Evolutionary conservation across 129 eudicot genomes (phyloP).

Genomic region (Arctium lappa): DNA sequence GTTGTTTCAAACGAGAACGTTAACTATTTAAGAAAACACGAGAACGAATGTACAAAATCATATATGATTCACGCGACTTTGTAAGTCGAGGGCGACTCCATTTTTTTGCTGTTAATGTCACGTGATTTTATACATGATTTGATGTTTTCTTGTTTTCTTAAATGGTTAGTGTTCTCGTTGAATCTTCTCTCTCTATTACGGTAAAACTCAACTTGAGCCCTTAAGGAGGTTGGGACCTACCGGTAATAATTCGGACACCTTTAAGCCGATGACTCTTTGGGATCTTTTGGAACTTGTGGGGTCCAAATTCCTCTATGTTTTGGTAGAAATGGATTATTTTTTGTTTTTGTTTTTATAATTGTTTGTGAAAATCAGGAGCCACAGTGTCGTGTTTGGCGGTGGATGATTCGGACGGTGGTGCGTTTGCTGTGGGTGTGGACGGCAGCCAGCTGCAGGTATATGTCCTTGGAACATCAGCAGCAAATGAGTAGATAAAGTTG

Average conservation of each 20-base stretch:
- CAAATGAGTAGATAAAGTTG: constrained; percentile 7
- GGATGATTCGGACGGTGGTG: constrained; percentile 54
- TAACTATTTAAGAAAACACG: too few relatives aligned
- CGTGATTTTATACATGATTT: too few relatives aligned
- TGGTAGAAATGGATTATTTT: background rate
- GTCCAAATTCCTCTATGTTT: background rate
- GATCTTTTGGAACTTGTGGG: background rate
- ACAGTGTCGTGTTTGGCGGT: constrained; percentile 51
- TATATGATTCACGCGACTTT: too few relatives aligned
- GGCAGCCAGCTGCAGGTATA: constrained; percentile 59
- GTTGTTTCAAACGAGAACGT: too few relatives aligned
- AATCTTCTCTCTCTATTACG: too few relatives aligned
- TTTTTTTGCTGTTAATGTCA: too few relatives aligned
- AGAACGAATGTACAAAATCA: too few relatives aligned
- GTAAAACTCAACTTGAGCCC: too few relatives aligned
- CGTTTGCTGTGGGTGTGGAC: constrained; percentile 61
- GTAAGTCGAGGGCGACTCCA: too few relatives aligned
- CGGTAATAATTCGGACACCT: background rate
- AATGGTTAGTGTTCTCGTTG: too few relatives aligned
- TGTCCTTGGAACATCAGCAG: constrained; percentile 11
- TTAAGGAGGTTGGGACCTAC: too few relatives aligned
- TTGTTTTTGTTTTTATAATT: background rate
- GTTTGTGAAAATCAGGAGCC: constrained; percentile 40
- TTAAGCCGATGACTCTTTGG: background rate
- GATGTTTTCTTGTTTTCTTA: too few relatives aligned